Evolutionary conservation across 2,329 filamentous ascomycete species (phyloP), one percentile per base, ranked within the genome.

Genomic region (Sporothrix phasma): DNA sequence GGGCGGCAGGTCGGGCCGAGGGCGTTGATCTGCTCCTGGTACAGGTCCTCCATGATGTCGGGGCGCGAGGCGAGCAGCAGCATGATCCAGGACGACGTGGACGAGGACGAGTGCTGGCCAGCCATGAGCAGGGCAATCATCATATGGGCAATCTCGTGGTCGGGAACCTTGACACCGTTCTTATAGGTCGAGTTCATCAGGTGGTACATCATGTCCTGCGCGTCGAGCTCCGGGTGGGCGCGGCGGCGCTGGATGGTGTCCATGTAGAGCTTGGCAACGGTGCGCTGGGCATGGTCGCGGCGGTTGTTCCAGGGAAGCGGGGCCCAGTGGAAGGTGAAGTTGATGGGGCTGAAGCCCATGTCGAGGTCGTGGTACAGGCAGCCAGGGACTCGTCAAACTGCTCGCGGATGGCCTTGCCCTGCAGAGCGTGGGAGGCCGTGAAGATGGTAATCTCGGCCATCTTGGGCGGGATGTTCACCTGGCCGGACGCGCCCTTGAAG

Each of bases 101-200:
- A 87, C 5, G 89, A 88, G 0, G 88, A 92, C 1, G 88, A 89
- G 76, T 93, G 89, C 72, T 94, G 89, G 60, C 89, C 89, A 11
- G 87, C 89, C 89, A 94, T 92, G 61, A 93, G 81, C 17, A 93
- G 80, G 0, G 89, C 88, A 71, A 93, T 93, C 89, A 93, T 92
- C 80, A 93, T 89, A 74, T 91, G 86, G 0, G 89, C 88, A 61
- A 93, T 84, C 72, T 93, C 89, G 69, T 85, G 81, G 72, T 93
- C 89, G 0, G 89, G 86, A 1, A 92, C 76, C 0, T 79, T 76
- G 11, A 77, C 80, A 54, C 89, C 89, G 69, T 89, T 80, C 76
- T 92, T 92, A 82, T 93, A 93, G 11, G 76, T 81, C 73, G 86
- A 88, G 68, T 81, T 79, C 88, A 92, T 92, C 64, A 93, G 74